Evolutionary conservation across 305 asterid species (phyloP).

Genomic region (Rubia tinctorum): DNA sequence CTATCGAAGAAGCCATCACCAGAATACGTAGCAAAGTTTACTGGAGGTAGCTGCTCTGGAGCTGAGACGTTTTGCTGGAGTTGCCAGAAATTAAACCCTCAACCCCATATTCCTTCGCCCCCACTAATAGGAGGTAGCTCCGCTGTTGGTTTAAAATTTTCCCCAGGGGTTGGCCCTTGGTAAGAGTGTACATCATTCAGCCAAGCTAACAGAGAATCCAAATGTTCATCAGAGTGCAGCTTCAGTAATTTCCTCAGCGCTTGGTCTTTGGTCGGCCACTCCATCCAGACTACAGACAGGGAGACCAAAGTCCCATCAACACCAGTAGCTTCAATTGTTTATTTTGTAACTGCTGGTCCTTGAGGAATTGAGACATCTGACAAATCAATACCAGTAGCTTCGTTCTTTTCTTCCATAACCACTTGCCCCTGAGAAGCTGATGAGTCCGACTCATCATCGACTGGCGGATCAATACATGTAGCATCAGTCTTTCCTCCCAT

Average conservation of each 20-base stretch:
- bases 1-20: too few relatives aligned
- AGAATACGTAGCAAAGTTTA: too few relatives aligned
- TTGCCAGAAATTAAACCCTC: too few relatives aligned
- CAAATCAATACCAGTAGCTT: not conserved
- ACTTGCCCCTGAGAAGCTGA: conserved; percentile 3
- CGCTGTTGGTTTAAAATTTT: too few relatives aligned
- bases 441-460: not conserved
- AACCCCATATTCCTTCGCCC: too few relatives aligned
- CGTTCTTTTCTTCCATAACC: not conserved
- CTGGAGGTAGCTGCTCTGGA: too few relatives aligned
- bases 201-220: too few relatives aligned
- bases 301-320: not conserved
- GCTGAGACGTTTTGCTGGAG: conserved; percentile 14
- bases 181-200: too few relatives aligned
- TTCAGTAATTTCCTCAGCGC: conserved; percentile 9
- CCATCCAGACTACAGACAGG: not conserved
- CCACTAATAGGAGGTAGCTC: too few relatives aligned
- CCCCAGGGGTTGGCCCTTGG: too few relatives aligned
- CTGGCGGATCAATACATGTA: too few relatives aligned
- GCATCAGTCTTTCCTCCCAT: too few relatives aligned
- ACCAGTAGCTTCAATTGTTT: not conserved
- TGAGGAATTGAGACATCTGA: not conserved
- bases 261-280: conserved; percentile 9
- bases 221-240: not conserved
- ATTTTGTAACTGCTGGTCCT: not conserved